A percentile compares a stretch with the other conserved stretches of the same genome.
phyloP scores from a whole-genome alignment of 2,329 filamentous ascomycete genomes.

The Aciculosporium take region DNA sequence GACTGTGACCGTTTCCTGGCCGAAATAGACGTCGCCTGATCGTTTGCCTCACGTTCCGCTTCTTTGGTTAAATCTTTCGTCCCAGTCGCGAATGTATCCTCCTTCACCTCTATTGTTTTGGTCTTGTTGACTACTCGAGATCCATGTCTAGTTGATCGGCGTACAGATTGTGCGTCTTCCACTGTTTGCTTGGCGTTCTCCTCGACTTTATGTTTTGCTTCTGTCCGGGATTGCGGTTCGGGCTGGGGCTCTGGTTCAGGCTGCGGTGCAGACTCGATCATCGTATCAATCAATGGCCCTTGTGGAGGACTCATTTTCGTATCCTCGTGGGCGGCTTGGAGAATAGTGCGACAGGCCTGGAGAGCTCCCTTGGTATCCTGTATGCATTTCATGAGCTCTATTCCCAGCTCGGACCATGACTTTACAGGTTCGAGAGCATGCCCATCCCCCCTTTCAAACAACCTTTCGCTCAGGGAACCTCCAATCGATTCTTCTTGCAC shows the following conservation, averaged over 20 bases:
- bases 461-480: not conserved
- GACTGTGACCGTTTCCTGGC: slow-evolving; percentile 50
- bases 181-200: slow-evolving; percentile 3
- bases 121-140: slow-evolving; percentile 1
- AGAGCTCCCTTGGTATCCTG: slow-evolving; percentile 17
- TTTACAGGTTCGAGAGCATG: slow-evolving; percentile 6
- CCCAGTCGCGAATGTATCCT: slow-evolving; percentile 12
- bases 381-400: slow-evolving; percentile 19
- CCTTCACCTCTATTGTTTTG: slow-evolving; percentile 8
- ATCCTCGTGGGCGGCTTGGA: slow-evolving; percentile 10
- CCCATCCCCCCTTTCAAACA: not conserved
- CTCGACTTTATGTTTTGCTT: not conserved
- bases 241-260: not conserved
- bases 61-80: slow-evolving; percentile 14
- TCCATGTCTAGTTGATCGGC: slow-evolving; percentile 6
- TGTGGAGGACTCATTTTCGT: slow-evolving; percentile 5
- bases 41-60: slow-evolving; percentile 18
- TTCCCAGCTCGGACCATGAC: slow-evolving; percentile 22
- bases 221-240: no score
- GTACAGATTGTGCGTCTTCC: slow-evolving; percentile 4
- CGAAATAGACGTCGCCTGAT: slow-evolving; percentile 24
- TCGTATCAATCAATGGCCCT: slow-evolving; percentile 1
- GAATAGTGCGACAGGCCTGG: slow-evolving; percentile 16
- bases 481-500: not conserved
- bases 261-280: not conserved